phyloP scores from a whole-genome alignment of 345 rosid genomes.

The Hevea brasiliensis region DNA sequence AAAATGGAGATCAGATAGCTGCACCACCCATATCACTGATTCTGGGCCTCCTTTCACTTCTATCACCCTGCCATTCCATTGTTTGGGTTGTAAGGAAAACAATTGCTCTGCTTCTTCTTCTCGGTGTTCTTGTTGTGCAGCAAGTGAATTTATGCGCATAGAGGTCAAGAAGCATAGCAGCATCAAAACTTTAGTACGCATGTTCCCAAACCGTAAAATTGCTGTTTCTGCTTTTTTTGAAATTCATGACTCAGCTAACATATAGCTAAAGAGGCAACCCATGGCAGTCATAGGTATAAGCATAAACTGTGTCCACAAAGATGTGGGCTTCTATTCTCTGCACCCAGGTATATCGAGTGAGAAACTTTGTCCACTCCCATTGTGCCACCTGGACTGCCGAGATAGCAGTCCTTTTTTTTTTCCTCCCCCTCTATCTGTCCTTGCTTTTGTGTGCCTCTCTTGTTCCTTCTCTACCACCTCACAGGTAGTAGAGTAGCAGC shows the following conservation, averaged over 20 bases:
- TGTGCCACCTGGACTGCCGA: slow-evolving; percentile 10
- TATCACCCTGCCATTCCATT: slow-evolving; percentile 41
- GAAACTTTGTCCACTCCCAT: not conserved
- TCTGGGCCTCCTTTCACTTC: slow-evolving; percentile 62
- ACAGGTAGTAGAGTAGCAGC: not conserved
- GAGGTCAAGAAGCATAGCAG: not conserved
- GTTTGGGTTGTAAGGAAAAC: slow-evolving; percentile 8
- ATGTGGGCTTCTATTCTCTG: not conserved
- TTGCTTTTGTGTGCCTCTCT: not conserved
- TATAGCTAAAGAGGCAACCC: too few relatives aligned
- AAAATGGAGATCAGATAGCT: slow-evolving; percentile 98
- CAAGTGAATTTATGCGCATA: not conserved
- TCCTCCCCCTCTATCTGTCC: not conserved
- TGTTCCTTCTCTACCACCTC: not conserved
- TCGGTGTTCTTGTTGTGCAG: not conserved
- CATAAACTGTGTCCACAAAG: not conserved
- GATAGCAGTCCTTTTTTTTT: not conserved
- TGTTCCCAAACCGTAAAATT: not conserved
- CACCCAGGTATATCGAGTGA: not conserved
- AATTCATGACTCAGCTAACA: not conserved
- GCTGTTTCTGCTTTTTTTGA: not conserved
- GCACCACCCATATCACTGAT: slow-evolving; percentile 82
- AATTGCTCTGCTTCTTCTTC: slow-evolving; percentile 11
- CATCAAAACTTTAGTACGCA: slow-evolving; percentile 1
- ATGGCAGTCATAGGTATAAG: too few relatives aligned